Percentiles rank a stretch among this genome's conserved stretches.
Evolutionary conservation across 257 asterid species (phyloP).

Genomic region (Przewalskia tangutica): DNA sequence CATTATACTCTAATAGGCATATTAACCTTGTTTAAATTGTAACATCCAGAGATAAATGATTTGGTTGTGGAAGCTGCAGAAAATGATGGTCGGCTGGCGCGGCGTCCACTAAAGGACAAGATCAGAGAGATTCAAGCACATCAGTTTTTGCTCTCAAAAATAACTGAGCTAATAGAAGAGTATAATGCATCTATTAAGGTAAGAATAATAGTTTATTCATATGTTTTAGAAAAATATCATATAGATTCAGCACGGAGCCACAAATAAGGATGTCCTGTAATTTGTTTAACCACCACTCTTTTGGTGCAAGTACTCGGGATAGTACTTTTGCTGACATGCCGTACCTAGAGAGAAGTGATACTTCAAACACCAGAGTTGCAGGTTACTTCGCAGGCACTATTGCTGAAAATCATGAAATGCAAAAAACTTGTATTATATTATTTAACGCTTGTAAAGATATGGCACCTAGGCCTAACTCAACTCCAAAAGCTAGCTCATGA

Average conservation of each 20-base stretch:
- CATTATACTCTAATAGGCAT: background rate
- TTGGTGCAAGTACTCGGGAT: background rate
- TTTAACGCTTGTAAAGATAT: background rate
- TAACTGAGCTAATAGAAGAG: slow-evolving; percentile 32
- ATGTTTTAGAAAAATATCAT: background rate
- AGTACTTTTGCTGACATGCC: background rate
- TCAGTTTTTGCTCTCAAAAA: slow-evolving; percentile 34
- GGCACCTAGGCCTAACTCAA: no score
- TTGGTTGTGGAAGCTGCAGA: slow-evolving; percentile 50
- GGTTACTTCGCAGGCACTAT: background rate
- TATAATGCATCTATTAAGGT: slow-evolving; percentile 39
- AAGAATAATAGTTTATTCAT: background rate
- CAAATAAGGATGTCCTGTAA: background rate
- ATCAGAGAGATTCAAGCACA: slow-evolving; percentile 67
- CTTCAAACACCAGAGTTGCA: background rate
- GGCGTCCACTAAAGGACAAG: slow-evolving; percentile 54
- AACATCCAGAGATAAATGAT: slow-evolving; percentile 37
- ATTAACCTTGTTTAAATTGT: background rate
- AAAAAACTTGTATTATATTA: background rate
- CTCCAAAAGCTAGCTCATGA: no score
- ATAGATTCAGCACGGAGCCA: background rate
- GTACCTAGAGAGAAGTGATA: background rate
- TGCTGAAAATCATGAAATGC: background rate
- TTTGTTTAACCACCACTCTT: background rate
- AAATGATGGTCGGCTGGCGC: slow-evolving; percentile 69